Evolutionary conservation across 257 asterid genomes (phyloP), one percentile per base, ranked within the genome.

Genomic region (Penstemon newberryi): DNA sequence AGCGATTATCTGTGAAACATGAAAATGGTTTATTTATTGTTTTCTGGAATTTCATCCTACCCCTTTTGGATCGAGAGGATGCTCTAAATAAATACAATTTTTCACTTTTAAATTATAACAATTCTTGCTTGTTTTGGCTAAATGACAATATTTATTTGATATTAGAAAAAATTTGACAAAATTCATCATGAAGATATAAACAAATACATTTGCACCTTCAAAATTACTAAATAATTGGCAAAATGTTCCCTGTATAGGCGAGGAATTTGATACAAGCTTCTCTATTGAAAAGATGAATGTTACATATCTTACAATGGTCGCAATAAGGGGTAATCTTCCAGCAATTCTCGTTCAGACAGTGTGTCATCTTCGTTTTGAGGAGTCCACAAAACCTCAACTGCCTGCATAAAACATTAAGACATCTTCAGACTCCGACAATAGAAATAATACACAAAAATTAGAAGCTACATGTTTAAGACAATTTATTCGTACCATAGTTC

Each of bases 331-430:
- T 92, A 92, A 73, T 92, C 97, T 75, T 88, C 87, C 6, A 92
- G 91, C 47, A 92, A 80, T 79, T 92, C 91, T 70, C 90, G 88
- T 77, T 92, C 98, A 3, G 98, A 86, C 54, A 92, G 75, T 2
- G 88, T 71, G 75, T 88, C 98, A 5, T 83, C 86, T 79, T 92
- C 96, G 36, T 85, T 86, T 70, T 92, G 98, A 15, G 98, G 98
- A 5, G 98, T 92, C 98, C 98, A 92, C 37, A 92, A 77, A 72
- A 92, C 92, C 87, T 92, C 97, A 12, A 92, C 96, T 3, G 96
- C 98, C 96, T 92, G 88, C 66, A 80, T 25, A 25, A 25, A 25
- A 25, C 33, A 25, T 8, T 19, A 13, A 13, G 19, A 67, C 15
- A 33, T 45, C 41, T 10, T 41, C 42, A 46, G 50, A 47, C 60